Percentiles rank a stretch among this genome's conserved stretches.
Conservation (phyloP, 179 eudicot species). For the Silene noctiflora region DNA sequence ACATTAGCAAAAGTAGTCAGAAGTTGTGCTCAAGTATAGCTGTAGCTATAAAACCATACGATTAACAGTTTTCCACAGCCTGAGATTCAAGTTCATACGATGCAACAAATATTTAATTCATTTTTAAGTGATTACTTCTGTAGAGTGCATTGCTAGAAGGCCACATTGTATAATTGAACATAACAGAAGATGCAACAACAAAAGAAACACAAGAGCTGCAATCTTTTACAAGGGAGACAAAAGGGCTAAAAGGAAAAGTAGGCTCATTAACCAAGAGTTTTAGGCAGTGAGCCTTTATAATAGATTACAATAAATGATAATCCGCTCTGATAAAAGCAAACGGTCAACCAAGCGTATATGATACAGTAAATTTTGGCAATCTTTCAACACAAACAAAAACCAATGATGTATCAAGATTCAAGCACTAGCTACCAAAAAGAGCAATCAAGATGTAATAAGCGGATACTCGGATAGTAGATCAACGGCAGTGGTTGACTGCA, state of each 20-base stretch:
- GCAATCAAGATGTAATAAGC: not conserved
- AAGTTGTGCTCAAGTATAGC: constrained; percentile 1
- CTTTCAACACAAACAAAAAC: not conserved
- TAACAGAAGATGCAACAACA: not conserved
- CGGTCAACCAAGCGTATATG: not conserved
- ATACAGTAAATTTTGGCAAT: not conserved
- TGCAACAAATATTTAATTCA: not conserved
- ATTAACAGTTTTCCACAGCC: not conserved
- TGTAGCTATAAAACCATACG: not conserved
- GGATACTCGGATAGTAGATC: not conserved
- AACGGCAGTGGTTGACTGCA: not conserved
- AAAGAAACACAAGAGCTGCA: not conserved
- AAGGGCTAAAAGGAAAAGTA: not conserved
- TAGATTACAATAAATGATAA: not conserved
- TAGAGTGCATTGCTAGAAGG: not conserved
- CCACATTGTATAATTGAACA: not conserved
- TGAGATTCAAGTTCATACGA: not conserved
- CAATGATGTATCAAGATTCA: not conserved
- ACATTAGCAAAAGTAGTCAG: constrained; percentile 25
- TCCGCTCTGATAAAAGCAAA: not conserved
- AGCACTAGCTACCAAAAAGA: not conserved
- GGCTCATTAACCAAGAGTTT: not conserved
- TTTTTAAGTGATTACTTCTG: not conserved
- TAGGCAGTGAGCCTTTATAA: not conserved
- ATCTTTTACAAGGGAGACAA: not conserved